Conservation (phyloP, 2,329 filamentous ascomycete genomes). For the Aspergillus alliaceus region DNA sequence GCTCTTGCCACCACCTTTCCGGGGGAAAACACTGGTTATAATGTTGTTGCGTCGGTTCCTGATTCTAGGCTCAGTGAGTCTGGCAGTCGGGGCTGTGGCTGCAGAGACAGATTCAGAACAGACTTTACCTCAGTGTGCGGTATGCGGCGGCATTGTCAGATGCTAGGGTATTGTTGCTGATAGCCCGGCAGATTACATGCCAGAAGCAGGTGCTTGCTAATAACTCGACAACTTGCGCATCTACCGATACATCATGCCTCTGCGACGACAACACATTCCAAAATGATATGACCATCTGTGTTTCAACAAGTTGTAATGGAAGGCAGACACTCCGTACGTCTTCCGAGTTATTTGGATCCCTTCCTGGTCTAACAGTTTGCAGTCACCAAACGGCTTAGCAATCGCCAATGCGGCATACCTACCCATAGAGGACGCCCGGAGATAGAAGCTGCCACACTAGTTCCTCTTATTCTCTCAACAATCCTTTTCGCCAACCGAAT, state of each 20-base stretch:
- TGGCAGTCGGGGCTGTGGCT: neutral
- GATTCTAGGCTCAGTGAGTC: neutral
- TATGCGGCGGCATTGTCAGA: neutral
- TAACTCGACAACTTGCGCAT: neutral
- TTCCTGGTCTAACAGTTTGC: neutral
- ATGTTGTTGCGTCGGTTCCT: neutral
- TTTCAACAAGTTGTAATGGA: neutral
- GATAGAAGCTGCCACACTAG: conserved; percentile 11
- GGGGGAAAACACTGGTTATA: neutral
- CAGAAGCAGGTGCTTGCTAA: neutral
- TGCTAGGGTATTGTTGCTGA: neutral
- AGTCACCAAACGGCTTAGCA: conserved; percentile 8
- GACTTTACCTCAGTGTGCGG: neutral
- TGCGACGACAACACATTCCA: conserved; percentile 2
- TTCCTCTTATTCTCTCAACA: conserved; percentile 14
- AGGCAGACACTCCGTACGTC: conserved; percentile 10
- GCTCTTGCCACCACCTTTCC: neutral
- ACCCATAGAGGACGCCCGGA: conserved; percentile 8
- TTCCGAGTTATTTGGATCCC: neutral
- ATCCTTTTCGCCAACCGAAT: conserved; percentile 15
- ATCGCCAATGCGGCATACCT: conserved; percentile 11
- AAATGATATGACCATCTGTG: conserved; percentile 1
- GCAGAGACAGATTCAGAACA: neutral
- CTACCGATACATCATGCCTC: conserved; percentile 7
- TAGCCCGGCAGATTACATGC: neutral